Evolutionary conservation across 2,329 filamentous ascomycete genomes (phyloP).

Genomic region (Metarhizium album): DNA sequence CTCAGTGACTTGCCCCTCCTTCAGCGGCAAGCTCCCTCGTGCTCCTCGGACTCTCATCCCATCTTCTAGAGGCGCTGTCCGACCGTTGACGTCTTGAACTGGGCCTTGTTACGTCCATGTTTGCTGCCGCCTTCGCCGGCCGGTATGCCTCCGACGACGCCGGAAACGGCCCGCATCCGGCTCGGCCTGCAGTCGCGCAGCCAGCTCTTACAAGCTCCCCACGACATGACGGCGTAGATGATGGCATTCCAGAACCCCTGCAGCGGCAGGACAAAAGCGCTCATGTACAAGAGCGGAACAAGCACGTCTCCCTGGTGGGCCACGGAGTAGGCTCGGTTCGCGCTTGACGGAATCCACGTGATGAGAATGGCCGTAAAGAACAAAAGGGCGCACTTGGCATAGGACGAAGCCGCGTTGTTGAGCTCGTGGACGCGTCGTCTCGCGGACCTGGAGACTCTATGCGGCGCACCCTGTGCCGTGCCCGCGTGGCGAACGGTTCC

Average conservation of each 20-base stretch:
- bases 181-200: no score
- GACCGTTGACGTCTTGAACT: no score
- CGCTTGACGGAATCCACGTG: conserved; percentile 65
- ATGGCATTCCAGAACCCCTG: conserved; percentile 83
- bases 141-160: no score
- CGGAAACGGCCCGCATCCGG: no score
- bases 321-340: conserved; percentile 64
- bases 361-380: conserved; percentile 61
- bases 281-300: conserved; percentile 51
- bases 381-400: conserved; percentile 57
- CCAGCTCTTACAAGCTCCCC: neutral
- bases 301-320: conserved; percentile 27
- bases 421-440: conserved; percentile 13
- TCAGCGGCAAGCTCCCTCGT: no score
- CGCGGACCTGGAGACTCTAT: neutral
- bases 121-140: no score
- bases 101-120: no score
- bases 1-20: no score
- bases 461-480: neutral
- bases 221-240: conserved; percentile 46
- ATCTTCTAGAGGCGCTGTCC: no score
- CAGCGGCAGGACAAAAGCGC: conserved; percentile 64
- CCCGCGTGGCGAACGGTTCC: neutral
- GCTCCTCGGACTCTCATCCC: no score
- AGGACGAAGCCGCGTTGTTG: conserved; percentile 54